Evolutionary conservation across 2,329 filamentous ascomycete genomes (phyloP).

Genomic region (Ampelomyces quisqualis): DNA sequence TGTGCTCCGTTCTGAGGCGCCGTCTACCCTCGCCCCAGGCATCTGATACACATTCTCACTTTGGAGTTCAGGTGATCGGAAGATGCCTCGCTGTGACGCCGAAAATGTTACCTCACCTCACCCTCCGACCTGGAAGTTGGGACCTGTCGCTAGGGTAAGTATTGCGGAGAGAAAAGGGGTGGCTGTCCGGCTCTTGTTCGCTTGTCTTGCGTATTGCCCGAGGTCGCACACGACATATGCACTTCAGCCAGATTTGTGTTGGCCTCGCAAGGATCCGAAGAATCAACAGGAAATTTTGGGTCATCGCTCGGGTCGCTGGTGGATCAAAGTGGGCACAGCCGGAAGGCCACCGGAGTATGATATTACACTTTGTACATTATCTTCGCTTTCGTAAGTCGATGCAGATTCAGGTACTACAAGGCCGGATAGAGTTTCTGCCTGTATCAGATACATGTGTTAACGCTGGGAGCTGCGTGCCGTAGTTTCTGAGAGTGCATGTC

Average conservation of each 20-base stretch:
- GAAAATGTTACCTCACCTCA: constrained; percentile 30
- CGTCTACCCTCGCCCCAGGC: constrained; percentile 15
- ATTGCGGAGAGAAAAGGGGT: constrained; percentile 13
- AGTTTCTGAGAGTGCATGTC: too few species aligned
- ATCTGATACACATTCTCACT: constrained; percentile 11
- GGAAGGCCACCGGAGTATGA: neutral
- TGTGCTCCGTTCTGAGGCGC: constrained; percentile 24
- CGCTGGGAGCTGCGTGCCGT: neutral
- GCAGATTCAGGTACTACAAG: neutral
- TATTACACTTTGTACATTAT: neutral
- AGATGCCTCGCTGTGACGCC: constrained; percentile 19
- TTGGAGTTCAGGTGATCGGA: constrained; percentile 11
- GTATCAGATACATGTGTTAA: neutral
- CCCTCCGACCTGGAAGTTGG: constrained; percentile 38
- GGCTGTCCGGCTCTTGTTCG: constrained; percentile 9
- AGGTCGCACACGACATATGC: constrained; percentile 21
- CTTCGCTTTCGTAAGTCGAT: neutral
- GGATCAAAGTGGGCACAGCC: constrained; percentile 6
- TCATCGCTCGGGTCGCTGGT: constrained; percentile 1
- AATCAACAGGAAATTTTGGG: neutral
- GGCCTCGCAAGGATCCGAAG: constrained; percentile 13
- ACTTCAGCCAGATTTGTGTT: constrained; percentile 8
- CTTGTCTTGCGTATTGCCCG: constrained; percentile 10
- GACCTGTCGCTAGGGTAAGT: constrained; percentile 20
- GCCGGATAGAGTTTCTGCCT: neutral